phyloP scores from a whole-genome alignment of 2,329 filamentous ascomycete genomes.

The Pseudogymnoascus sp. region DNA sequence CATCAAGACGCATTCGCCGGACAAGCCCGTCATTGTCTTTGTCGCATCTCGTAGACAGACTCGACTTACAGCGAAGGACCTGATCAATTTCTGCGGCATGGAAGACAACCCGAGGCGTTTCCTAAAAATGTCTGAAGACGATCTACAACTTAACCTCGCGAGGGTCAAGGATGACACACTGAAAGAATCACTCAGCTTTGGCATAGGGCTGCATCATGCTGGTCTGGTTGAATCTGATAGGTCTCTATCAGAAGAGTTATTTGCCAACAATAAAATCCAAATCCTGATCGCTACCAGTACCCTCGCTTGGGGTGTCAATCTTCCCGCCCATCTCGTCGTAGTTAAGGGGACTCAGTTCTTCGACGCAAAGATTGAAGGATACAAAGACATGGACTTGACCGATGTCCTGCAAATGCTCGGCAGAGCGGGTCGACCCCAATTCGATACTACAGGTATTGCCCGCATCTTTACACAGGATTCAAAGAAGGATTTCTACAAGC shows the following conservation, averaged over 20 bases:
- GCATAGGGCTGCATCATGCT: slow-evolving; percentile 93
- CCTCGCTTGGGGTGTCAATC: slow-evolving; percentile 94
- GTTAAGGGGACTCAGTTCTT: slow-evolving; percentile 98
- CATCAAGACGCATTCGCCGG: slow-evolving; percentile 91
- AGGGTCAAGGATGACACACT: slow-evolving; percentile 89
- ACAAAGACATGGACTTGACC: slow-evolving; percentile 97
- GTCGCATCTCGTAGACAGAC: slow-evolving; percentile 94
- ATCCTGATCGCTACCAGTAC: slow-evolving; percentile 94
- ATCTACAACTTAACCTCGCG: slow-evolving; percentile 76
- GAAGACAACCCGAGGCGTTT: slow-evolving; percentile 95
- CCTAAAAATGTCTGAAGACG: slow-evolving; percentile 88
- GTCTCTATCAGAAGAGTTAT: slow-evolving; percentile 85
- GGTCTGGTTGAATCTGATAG: slow-evolving; percentile 92
- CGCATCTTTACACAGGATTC: slow-evolving; percentile 95
- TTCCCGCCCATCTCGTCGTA: slow-evolving; percentile 92
- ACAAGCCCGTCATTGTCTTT: slow-evolving; percentile 97
- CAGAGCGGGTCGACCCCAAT: slow-evolving; percentile 89
- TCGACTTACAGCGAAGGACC: slow-evolving; percentile 83
- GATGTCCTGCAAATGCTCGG: slow-evolving; percentile 98
- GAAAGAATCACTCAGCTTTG: slow-evolving; percentile 90
- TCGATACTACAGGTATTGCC: slow-evolving; percentile 90
- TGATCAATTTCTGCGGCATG: slow-evolving; percentile 97
- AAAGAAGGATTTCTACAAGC: slow-evolving; percentile 99
- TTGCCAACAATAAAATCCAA: slow-evolving; percentile 96
- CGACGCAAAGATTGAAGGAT: slow-evolving; percentile 93